A percentile compares a stretch with the other conserved stretches of the same genome.
Evolutionary conservation across 2,329 filamentous ascomycete genomes (phyloP).

Genomic region (Fusarium anthophilum): DNA sequence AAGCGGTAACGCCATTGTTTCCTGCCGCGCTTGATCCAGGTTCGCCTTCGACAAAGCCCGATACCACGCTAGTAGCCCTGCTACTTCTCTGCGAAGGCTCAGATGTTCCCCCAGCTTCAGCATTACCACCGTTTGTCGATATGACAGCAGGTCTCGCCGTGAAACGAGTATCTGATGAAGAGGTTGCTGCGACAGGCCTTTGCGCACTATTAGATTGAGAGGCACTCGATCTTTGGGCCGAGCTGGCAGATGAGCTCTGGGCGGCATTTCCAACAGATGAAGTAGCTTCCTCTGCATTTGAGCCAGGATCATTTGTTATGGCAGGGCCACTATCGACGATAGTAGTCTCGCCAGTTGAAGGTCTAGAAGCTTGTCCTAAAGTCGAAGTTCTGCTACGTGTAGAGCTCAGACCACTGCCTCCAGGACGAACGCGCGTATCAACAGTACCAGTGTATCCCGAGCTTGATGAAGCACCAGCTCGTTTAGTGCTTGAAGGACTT

Average conservation of each 20-base stretch:
- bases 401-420: not conserved
- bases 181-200: not conserved
- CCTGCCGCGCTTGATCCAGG: not conserved
- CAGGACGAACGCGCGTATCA: not conserved
- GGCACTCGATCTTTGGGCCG: not conserved
- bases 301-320: not conserved
- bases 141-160: not conserved
- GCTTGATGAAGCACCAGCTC: not conserved
- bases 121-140: fast-evolving
- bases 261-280: not conserved
- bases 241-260: not conserved
- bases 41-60: not conserved
- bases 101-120: not conserved
- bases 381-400: not conserved
- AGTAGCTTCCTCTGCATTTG: not conserved
- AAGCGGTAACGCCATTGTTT: fast-evolving
- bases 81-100: not conserved
- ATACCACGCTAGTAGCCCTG: not conserved
- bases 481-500: not conserved
- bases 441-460: not conserved
- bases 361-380: not conserved
- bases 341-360: not conserved
- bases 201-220: not conserved
- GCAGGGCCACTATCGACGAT: not conserved
- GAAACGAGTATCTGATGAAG: not conserved